These are phyloP conservation scores for Aureobasidium namibiae DNA, from an alignment of 2,329 filamentous ascomycete species.

Conservation along the genomic window DNA sequence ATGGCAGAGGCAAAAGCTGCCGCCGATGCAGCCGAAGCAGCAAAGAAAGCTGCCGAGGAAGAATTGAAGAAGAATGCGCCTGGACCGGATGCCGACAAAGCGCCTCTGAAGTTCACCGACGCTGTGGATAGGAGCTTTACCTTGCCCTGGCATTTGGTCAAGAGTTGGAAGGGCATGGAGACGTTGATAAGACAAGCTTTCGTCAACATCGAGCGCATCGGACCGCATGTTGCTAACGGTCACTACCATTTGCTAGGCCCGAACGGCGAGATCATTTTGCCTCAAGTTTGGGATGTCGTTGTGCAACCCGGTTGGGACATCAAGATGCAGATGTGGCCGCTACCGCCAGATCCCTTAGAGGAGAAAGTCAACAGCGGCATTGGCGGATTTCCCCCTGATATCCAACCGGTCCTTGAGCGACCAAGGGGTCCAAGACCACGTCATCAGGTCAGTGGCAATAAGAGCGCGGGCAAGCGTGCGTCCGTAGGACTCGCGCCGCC, in stretches of 20 bases:
- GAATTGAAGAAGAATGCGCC: slow-evolving; percentile 39
- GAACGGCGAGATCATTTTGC: slow-evolving; percentile 41
- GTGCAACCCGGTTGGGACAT: slow-evolving; percentile 41
- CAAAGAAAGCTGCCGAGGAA: slow-evolving; percentile 40
- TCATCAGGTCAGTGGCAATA: slow-evolving; percentile 4
- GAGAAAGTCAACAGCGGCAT: neutral
- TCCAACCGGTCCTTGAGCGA: neutral
- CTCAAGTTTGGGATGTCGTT: slow-evolving; percentile 41
- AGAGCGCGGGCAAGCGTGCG: slow-evolving; percentile 10
- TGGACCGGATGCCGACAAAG: slow-evolving; percentile 51
- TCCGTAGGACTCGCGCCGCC: neutral
- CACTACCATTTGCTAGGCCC: slow-evolving; percentile 42
- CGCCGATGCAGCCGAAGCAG: slow-evolving; percentile 42
- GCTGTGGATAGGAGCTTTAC: slow-evolving; percentile 85
- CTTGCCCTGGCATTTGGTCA: slow-evolving; percentile 80
- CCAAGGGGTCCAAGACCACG: neutral
- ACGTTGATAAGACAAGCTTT: slow-evolving; percentile 43
- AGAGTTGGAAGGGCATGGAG: slow-evolving; percentile 51
- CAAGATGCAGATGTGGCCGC: slow-evolving; percentile 43
- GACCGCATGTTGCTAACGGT: slow-evolving; percentile 37
- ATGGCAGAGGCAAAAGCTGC: slow-evolving; percentile 46
- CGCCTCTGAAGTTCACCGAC: slow-evolving; percentile 83
- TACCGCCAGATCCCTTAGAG: slow-evolving; percentile 25
- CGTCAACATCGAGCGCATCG: slow-evolving; percentile 38
- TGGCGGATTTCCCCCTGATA: neutral